Conservation (phyloP, 192 early-diverging fungal genomes). For the Funneliformis geosporum region DNA sequence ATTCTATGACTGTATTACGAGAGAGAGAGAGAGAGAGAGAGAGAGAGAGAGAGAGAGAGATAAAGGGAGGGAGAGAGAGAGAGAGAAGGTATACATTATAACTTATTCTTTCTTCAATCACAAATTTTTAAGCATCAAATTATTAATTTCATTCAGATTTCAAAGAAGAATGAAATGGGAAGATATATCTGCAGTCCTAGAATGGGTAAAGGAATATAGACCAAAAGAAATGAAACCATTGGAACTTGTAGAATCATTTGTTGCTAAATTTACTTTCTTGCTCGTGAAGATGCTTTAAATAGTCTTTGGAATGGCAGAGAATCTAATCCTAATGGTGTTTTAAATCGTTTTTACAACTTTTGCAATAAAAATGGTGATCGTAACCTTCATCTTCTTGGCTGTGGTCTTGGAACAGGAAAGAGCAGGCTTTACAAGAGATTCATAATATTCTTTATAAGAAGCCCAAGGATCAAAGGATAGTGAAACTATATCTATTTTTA, state of each 20-base stretch:
- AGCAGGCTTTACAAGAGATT: constrained; percentile 17
- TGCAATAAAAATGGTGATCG: not conserved
- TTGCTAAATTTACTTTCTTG: not conserved
- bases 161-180: too few relatives aligned
- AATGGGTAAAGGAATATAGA: constrained; percentile 6
- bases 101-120: too few relatives aligned
- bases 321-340: not conserved
- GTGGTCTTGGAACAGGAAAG: constrained; percentile 21
- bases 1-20: too few relatives aligned
- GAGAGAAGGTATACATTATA: too few relatives aligned
- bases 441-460: not conserved
- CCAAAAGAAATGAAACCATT: not conserved
- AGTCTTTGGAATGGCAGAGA: not conserved
- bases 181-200: not conserved
- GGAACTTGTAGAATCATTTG: constrained; percentile 8
- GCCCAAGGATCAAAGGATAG: not conserved
- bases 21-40: too few relatives aligned
- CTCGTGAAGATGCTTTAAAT: constrained; percentile 16
- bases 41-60: too few relatives aligned
- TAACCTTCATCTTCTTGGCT: constrained; percentile 12
- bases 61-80: too few relatives aligned
- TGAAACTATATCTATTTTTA: not conserved
- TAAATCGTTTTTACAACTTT: constrained; percentile 1
- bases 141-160: too few relatives aligned
- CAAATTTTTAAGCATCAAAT: too few relatives aligned